Conservation (phyloP, 2,329 filamentous ascomycete genomes). For the Chrysosporium keratinophilum region DNA sequence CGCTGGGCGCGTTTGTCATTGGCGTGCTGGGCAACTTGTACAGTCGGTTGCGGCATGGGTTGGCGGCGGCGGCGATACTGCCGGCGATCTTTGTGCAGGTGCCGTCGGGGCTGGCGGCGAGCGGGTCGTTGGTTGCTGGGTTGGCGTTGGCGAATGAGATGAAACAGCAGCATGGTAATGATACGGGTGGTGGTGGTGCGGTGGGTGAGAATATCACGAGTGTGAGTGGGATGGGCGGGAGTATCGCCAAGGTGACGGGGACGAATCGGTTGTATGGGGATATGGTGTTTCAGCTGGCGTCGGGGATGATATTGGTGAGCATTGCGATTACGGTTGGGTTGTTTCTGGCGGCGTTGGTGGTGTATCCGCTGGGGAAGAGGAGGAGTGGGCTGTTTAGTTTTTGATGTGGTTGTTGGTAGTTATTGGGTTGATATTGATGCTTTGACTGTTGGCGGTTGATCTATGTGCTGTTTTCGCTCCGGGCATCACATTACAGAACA, state of each 20-base stretch:
- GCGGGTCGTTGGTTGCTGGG: constrained; percentile 47
- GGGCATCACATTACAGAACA: too few relatives aligned
- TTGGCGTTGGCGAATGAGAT: constrained; percentile 49
- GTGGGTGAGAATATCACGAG: constrained; percentile 17
- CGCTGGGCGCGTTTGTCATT: constrained; percentile 64
- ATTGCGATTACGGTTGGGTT: constrained; percentile 40
- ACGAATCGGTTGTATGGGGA: constrained; percentile 28
- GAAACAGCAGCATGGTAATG: constrained; percentile 27
- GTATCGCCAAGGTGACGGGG: constrained; percentile 17
- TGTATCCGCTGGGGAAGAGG: constrained; percentile 39
- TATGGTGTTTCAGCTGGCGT: constrained; percentile 36
- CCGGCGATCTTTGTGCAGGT: constrained; percentile 72
- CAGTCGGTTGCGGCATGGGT: constrained; percentile 58
- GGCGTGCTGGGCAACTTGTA: constrained; percentile 72
- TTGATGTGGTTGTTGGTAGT: constrained; percentile 9
- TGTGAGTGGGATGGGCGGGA: background rate
- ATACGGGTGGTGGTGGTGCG: background rate
- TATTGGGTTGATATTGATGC: background rate
- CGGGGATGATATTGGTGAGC: constrained; percentile 40
- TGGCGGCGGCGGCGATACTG: constrained; percentile 74
- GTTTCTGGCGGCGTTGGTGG: constrained; percentile 38
- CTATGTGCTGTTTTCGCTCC: too few relatives aligned
- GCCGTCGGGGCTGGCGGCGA: constrained; percentile 49
- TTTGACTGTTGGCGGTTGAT: constrained; percentile 6
- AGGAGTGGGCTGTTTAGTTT: constrained; percentile 40